Evolutionary conservation across 148 eudicot species (phyloP).

Genomic region (Nepenthes gracilis): DNA sequence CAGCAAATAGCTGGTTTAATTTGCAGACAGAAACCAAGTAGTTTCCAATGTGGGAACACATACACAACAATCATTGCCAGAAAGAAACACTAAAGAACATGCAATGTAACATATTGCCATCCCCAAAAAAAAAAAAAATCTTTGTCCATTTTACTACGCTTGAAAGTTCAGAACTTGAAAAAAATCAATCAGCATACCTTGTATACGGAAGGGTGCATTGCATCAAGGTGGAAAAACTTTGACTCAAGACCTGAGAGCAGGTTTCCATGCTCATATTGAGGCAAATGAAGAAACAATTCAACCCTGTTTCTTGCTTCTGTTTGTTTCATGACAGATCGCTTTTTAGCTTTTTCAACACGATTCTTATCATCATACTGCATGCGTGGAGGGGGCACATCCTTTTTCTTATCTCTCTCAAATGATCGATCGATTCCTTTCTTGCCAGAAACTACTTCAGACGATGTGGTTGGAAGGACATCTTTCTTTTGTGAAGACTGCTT

Average conservation of each 20-base stretch:
- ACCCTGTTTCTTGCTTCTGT: constrained; percentile 73
- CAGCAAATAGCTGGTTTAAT: no score
- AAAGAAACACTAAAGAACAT: no score
- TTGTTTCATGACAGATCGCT: constrained; percentile 59
- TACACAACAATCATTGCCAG: no score
- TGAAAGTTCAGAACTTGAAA: no score
- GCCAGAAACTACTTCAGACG: constrained; percentile 39
- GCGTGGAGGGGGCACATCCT: constrained; percentile 71
- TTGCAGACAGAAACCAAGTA: no score
- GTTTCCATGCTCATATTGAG: constrained; percentile 81
- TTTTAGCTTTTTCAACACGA: constrained; percentile 81
- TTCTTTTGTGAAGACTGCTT: constrained; percentile 48
- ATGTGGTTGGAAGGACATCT: constrained; percentile 18
- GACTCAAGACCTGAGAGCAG: constrained; percentile 62
- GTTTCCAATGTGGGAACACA: no score
- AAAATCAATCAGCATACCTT: constrained; percentile 30
- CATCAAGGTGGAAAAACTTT: constrained; percentile 50
- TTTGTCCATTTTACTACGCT: no score
- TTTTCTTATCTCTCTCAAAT: constrained; percentile 70
- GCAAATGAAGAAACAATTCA: constrained; percentile 79
- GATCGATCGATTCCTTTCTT: constrained; percentile 53
- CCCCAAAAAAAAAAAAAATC: no score
- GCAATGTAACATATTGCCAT: no score
- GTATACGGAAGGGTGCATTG: constrained; percentile 82
- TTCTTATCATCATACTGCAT: constrained; percentile 85